A percentile compares a stretch with the other conserved stretches of the same genome.
phyloP scores from a whole-genome alignment of 805 yeast species.

The Vanderwaltozyma polyspora region DNA sequence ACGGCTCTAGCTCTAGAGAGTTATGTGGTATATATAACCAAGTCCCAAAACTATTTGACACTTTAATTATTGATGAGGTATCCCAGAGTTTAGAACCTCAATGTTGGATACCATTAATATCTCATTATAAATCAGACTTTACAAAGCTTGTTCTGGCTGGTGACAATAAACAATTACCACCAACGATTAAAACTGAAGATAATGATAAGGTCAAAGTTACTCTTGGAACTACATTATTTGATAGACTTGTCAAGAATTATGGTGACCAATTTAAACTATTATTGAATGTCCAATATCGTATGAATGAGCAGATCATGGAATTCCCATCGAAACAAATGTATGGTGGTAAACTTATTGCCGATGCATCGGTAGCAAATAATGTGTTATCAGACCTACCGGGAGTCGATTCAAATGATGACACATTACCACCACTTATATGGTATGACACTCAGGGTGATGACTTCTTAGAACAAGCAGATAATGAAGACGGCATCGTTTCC shows the following conservation, averaged over 20 bases:
- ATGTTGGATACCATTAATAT: slow-evolving; percentile 86
- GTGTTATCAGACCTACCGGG: slow-evolving; percentile 45
- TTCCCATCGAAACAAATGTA: slow-evolving; percentile 66
- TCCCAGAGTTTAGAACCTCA: slow-evolving; percentile 92
- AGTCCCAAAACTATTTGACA: slow-evolving; percentile 43
- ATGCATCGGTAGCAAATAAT: slow-evolving; percentile 41
- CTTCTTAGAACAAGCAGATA: slow-evolving; percentile 48
- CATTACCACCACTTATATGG: slow-evolving; percentile 57
- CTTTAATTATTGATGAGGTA: slow-evolving; percentile 87
- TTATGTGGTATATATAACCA: slow-evolving; percentile 39
- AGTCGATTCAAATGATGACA: slow-evolving; percentile 41
- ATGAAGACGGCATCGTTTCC: slow-evolving; percentile 26
- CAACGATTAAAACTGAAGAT: slow-evolving; percentile 60
- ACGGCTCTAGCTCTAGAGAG: slow-evolving; percentile 74
- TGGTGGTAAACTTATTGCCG: slow-evolving; percentile 51
- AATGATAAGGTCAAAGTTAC: slow-evolving; percentile 31
- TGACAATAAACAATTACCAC: slow-evolving; percentile 85
- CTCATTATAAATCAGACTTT: slow-evolving; percentile 41
- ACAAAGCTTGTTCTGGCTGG: slow-evolving; percentile 74
- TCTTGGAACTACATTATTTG: slow-evolving; percentile 67
- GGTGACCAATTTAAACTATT: slow-evolving; percentile 42
- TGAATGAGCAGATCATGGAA: slow-evolving; percentile 69
- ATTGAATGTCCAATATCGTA: slow-evolving; percentile 73
- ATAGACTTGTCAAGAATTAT: slow-evolving; percentile 48
- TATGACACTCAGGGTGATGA: slow-evolving; percentile 90